These are phyloP conservation scores for Cnidoscolus chayamansa DNA, from an alignment of 441 rosid species.

Conservation along the genomic window DNA sequence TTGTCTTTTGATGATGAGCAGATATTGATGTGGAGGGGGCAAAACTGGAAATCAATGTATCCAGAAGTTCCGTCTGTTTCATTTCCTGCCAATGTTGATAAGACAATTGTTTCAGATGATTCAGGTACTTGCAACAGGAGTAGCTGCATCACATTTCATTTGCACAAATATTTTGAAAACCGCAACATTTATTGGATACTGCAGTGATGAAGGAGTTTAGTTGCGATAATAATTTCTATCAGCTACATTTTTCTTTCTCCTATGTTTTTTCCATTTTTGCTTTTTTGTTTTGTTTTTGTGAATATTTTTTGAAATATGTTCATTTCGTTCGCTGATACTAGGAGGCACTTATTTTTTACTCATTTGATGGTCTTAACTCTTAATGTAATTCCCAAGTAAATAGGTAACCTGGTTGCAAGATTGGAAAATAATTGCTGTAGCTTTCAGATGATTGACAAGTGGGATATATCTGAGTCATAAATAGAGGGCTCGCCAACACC, in stretches of 20 bases:
- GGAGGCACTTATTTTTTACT: too few species aligned
- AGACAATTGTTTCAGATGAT: slow-evolving; percentile 23
- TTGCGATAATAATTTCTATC: too few species aligned
- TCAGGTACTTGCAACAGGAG: slow-evolving; percentile 35
- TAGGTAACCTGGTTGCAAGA: slow-evolving; percentile 4
- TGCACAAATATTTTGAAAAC: too few species aligned
- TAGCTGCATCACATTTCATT: neutral
- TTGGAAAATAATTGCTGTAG: neutral
- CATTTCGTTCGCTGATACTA: too few species aligned
- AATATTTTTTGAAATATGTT: too few species aligned
- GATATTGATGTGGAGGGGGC: slow-evolving; percentile 89
- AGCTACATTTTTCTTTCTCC: too few species aligned
- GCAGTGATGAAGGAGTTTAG: too few species aligned
- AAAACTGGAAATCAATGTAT: slow-evolving; percentile 69
- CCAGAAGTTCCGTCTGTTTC: slow-evolving; percentile 33
- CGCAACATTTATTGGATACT: too few species aligned
- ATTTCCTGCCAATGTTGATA: slow-evolving; percentile 28
- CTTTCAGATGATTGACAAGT: neutral
- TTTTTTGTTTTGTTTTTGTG: too few species aligned
- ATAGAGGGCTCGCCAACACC: neutral
- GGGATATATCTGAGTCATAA: neutral
- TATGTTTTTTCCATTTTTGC: too few species aligned
- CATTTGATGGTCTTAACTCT: neutral
- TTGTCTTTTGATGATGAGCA: slow-evolving; percentile 88
- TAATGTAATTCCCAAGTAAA: neutral